Percentiles rank a stretch among this genome's conserved stretches.
Evolutionary conservation across 139 green algal genomes (phyloP).

Genomic region (Ettlia oleoabundans): DNA sequence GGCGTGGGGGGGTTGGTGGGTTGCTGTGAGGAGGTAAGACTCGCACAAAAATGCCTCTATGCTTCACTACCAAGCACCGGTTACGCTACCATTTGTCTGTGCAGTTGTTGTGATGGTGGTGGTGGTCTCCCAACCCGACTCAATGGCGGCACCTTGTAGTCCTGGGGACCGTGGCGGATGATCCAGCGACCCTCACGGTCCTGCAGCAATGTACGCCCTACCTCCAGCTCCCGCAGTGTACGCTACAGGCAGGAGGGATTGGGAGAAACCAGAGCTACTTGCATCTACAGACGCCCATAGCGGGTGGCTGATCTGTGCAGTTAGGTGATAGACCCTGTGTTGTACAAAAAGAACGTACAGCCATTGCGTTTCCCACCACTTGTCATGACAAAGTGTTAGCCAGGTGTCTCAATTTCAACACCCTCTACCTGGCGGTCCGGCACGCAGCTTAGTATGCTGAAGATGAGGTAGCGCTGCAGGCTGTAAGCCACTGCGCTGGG

Average conservation of each 20-base stretch:
- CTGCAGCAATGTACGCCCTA: slow-evolving; percentile 69
- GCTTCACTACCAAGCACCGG: neutral
- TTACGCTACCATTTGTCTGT: neutral
- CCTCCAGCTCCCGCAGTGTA: slow-evolving; percentile 74
- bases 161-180: slow-evolving; percentile 58
- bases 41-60: neutral
- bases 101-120: too few relatives aligned
- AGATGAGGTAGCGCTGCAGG: slow-evolving; percentile 77
- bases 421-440: slow-evolving; percentile 64
- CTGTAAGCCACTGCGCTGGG: slow-evolving; percentile 19
- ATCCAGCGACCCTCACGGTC: slow-evolving; percentile 55
- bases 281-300: too few relatives aligned
- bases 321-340: too few relatives aligned
- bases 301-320: too few relatives aligned
- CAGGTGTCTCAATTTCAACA: too few relatives aligned
- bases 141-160: slow-evolving; percentile 74
- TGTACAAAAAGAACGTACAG: too few relatives aligned
- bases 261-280: too few relatives aligned
- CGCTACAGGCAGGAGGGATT: too few relatives aligned
- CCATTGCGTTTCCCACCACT: too few relatives aligned
- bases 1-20: neutral
- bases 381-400: too few relatives aligned
- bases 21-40: neutral
- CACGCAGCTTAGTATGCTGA: slow-evolving; percentile 75
- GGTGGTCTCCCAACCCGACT: too few relatives aligned